Evolutionary conservation across 2,329 filamentous ascomycete species (phyloP).

Genomic region (Arthrobotrys sinensis): DNA sequence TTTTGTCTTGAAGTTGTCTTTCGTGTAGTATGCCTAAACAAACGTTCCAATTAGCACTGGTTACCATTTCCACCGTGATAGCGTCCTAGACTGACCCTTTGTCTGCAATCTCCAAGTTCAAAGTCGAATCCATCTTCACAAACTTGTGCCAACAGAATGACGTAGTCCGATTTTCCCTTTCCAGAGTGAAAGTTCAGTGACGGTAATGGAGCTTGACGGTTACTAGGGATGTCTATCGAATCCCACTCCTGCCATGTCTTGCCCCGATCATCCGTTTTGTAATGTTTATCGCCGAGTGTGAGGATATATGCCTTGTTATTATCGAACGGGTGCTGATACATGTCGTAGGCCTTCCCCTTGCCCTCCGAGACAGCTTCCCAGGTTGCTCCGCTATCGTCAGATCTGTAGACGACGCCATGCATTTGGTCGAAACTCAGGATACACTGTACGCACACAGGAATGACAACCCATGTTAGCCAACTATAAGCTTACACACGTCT

Average conservation of each 20-base stretch:
- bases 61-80: conserved; percentile 64
- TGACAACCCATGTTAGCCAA: conserved; percentile 7
- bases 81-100: conserved; percentile 68
- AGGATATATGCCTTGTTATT: conserved; percentile 84
- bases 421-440: conserved; percentile 71
- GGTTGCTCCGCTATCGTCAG: conserved; percentile 81
- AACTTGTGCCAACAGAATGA: conserved; percentile 78
- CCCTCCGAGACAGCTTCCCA: conserved; percentile 81
- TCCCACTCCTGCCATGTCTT: conserved; percentile 84
- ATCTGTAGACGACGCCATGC: conserved; percentile 80
- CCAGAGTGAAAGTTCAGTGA: conserved; percentile 78
- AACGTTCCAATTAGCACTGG: conserved; percentile 67
- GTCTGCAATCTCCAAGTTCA: conserved; percentile 75
- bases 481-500: conserved; percentile 13
- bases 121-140: conserved; percentile 75
- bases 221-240: conserved; percentile 74
- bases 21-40: conserved; percentile 78
- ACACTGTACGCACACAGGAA: conserved; percentile 56
- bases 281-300: conserved; percentile 79
- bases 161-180: conserved; percentile 80
- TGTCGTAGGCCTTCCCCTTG: conserved; percentile 71
- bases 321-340: conserved; percentile 85
- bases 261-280: conserved; percentile 85
- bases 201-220: conserved; percentile 72
- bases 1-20: conserved; percentile 82